Evolutionary conservation across 2,329 filamentous ascomycete genomes (phyloP).

Genomic region (Colletotrichum lini): DNA sequence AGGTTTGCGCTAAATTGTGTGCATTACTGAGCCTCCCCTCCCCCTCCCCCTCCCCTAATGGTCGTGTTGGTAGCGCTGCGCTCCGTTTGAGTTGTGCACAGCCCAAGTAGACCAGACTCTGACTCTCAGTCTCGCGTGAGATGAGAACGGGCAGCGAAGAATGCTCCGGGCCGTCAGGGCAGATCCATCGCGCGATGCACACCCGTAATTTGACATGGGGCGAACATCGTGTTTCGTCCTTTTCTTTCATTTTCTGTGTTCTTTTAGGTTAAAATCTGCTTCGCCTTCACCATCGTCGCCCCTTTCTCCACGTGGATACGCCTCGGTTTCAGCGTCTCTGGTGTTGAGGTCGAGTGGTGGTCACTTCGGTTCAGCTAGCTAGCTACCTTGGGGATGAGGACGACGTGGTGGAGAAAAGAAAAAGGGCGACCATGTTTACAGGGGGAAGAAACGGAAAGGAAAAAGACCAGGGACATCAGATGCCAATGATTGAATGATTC

Average conservation of each 20-base stretch:
- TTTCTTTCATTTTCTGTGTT: no score
- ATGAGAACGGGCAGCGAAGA: background rate
- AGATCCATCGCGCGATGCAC: slow-evolving; percentile 3
- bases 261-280: background rate
- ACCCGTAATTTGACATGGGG: background rate
- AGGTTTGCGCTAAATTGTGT: background rate
- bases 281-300: background rate
- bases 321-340: slow-evolving; percentile 34
- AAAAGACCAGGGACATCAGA: background rate
- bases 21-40: background rate
- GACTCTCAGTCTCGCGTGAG: background rate
- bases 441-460: background rate
- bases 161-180: background rate
- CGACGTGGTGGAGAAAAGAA: slow-evolving; percentile 22
- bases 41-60: background rate
- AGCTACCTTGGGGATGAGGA: no score
- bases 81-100: background rate
- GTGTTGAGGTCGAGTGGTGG: slow-evolving; percentile 17
- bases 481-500: slow-evolving; percentile 11
- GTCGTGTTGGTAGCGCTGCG: background rate
- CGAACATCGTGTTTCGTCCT: slow-evolving; percentile 3
- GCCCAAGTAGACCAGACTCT: no score
- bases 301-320: slow-evolving; percentile 29
- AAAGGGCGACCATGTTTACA: slow-evolving; percentile 2
- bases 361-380: background rate